Conservation (phyloP, 1,284 basidiomycete genomes). For the Sporisorium exsertum region DNA sequence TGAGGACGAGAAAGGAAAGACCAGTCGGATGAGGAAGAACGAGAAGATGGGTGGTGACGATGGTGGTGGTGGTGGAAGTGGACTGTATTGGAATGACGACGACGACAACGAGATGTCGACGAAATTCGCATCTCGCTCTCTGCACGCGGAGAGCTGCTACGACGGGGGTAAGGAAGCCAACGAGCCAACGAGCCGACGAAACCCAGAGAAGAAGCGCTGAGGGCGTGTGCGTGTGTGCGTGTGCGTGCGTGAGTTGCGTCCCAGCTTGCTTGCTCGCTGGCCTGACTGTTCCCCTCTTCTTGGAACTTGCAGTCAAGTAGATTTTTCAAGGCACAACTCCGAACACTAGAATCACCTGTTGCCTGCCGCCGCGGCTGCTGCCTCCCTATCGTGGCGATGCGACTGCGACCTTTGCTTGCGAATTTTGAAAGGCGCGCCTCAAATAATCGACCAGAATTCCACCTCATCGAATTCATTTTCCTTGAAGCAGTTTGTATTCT, state of each 20-base stretch:
- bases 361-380: background rate
- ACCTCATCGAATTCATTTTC: background rate
- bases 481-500: background rate
- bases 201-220: slow-evolving; percentile 23
- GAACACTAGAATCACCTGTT: background rate
- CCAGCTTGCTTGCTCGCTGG: background rate
- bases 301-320: background rate
- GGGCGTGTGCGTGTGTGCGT: slow-evolving; percentile 12
- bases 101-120: slow-evolving; percentile 5
- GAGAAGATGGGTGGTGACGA: background rate
- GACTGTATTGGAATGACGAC: slow-evolving; percentile 11
- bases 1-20: background rate
- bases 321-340: background rate
- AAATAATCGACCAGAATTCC: background rate
- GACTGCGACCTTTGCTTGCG: background rate
- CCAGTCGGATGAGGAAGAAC: slow-evolving; percentile 13
- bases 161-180: slow-evolving; percentile 10
- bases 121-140: slow-evolving; percentile 10
- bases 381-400: slow-evolving; percentile 9
- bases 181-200: slow-evolving; percentile 1
- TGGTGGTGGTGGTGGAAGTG: slow-evolving; percentile 11
- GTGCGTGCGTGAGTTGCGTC: background rate
- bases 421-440: slow-evolving; percentile 8
- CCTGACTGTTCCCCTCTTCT: background rate
- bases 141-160: slow-evolving; percentile 30